Conservation (phyloP, 208 protist species). For the Angomonas ambiguus region DNA sequence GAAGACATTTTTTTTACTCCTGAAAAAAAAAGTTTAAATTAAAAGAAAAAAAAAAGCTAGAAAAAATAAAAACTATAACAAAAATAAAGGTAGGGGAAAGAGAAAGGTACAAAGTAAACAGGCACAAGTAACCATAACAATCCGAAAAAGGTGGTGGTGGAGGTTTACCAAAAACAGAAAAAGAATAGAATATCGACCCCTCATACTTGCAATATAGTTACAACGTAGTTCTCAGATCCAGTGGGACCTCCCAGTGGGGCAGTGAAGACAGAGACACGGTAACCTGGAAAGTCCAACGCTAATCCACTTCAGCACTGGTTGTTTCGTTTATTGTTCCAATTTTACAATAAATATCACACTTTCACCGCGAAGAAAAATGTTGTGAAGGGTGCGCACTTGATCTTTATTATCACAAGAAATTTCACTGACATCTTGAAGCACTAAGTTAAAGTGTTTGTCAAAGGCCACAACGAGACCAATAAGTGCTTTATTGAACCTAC, state of each 20-base stretch:
- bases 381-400: conserved; percentile 93
- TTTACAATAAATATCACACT: conserved; percentile 98
- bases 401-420: conserved; percentile 88
- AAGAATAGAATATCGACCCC: too few species aligned
- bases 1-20: not conserved
- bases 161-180: not conserved
- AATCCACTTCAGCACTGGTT: too few species aligned
- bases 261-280: too few species aligned
- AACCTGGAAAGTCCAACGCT: too few species aligned
- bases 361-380: conserved; percentile 99
- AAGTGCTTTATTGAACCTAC: conserved; percentile 99
- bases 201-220: too few species aligned
- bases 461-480: conserved; percentile 98
- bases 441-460: conserved; percentile 99
- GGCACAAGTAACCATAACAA: not conserved
- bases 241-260: not conserved
- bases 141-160: not conserved
- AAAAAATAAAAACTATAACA: not conserved
- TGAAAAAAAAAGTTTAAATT: not conserved
- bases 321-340: too few species aligned
- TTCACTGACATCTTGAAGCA: conserved; percentile 92
- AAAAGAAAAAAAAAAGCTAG: not conserved
- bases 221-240: too few species aligned
- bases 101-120: not conserved
- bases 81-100: not conserved